A percentile compares a stretch with the other conserved stretches of the same genome.
Evolutionary conservation across 257 asterid genomes (phyloP).

Genomic region (Solanum chmielewskii): DNA sequence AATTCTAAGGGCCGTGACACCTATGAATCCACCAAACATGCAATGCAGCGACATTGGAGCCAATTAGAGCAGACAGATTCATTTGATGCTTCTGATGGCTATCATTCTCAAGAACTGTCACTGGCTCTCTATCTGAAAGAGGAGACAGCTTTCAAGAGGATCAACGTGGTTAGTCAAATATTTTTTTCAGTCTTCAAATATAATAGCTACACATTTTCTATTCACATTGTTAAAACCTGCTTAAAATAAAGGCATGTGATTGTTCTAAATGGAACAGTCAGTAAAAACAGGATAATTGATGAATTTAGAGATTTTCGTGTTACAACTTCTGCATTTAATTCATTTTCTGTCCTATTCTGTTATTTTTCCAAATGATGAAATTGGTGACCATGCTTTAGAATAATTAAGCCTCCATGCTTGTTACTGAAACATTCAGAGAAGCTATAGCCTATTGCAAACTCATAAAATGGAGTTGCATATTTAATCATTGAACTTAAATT

Average conservation of each 20-base stretch:
- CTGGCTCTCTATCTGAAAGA: slow-evolving; percentile 54
- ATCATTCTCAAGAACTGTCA: slow-evolving; percentile 87
- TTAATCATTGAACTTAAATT: neutral
- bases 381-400: neutral
- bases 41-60: slow-evolving; percentile 61
- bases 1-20: slow-evolving; percentile 35
- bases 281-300: neutral
- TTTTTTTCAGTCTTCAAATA: neutral
- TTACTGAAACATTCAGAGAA: neutral
- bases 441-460: neutral
- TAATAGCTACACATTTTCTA: neutral
- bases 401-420: neutral
- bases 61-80: slow-evolving; percentile 69
- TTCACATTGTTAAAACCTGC: neutral
- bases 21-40: slow-evolving; percentile 28
- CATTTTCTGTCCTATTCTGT: neutral
- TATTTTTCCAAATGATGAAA: neutral
- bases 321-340: neutral
- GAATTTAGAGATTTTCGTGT: neutral
- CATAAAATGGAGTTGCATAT: neutral
- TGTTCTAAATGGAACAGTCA: neutral
- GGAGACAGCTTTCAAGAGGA: slow-evolving; percentile 50
- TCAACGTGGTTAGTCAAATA: slow-evolving; percentile 41
- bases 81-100: slow-evolving; percentile 60
- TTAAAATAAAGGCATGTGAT: neutral